Conservation (phyloP, 352 stramenopile species). For the Phytopythium oedochilum region DNA sequence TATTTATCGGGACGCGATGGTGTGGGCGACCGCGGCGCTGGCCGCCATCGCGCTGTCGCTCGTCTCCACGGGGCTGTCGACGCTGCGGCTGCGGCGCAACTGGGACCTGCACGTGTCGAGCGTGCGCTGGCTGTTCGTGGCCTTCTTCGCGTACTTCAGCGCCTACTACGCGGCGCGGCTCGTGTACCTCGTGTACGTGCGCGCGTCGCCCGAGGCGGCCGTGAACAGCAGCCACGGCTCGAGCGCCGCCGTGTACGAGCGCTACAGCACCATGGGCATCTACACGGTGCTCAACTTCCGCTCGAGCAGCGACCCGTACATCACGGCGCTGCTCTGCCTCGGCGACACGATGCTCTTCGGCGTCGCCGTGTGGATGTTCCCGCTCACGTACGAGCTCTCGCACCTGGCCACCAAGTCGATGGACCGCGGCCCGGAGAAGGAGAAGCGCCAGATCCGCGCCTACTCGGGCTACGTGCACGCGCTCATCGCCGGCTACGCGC, state of each 20-base stretch:
- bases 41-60: slow-evolving; percentile 7
- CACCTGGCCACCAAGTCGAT: slow-evolving; percentile 11
- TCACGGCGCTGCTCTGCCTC: slow-evolving; percentile 8
- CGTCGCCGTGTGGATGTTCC: slow-evolving; percentile 12
- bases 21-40: slow-evolving; percentile 6
- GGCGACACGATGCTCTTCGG: slow-evolving; percentile 9
- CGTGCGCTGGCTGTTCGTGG: slow-evolving; percentile 9
- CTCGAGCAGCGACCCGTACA: neutral
- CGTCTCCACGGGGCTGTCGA: slow-evolving; percentile 7
- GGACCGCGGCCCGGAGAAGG: slow-evolving; percentile 9
- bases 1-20: slow-evolving; percentile 2
- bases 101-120: slow-evolving; percentile 14
- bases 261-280: slow-evolving; percentile 10
- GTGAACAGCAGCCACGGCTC: neutral
- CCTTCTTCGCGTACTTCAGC: slow-evolving; percentile 9
- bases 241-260: slow-evolving; percentile 1
- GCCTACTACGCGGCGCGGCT: slow-evolving; percentile 2
- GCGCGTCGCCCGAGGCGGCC: neutral
- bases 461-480: slow-evolving; percentile 8
- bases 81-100: slow-evolving; percentile 13
- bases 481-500: slow-evolving; percentile 1
- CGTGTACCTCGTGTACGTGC: slow-evolving; percentile 9
- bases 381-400: slow-evolving; percentile 18
- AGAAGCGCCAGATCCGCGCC: slow-evolving; percentile 2
- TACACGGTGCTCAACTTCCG: slow-evolving; percentile 11